These are phyloP conservation scores for Ramularia endophylla DNA, from an alignment of 2,329 filamentous ascomycete species.

Conservation along the genomic window DNA sequence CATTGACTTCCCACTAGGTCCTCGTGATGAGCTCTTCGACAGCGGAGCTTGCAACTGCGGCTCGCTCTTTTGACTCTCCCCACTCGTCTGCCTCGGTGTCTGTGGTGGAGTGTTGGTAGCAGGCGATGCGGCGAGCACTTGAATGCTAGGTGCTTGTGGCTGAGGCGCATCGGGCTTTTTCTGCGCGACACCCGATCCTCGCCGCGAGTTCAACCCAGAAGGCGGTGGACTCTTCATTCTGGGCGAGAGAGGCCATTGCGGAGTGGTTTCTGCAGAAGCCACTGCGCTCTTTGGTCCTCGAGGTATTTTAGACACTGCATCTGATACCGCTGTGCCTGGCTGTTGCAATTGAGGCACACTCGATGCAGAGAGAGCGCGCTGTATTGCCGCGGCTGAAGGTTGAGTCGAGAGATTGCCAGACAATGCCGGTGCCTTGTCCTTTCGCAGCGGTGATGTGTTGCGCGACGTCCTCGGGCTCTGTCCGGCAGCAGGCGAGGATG, in stretches of 20 bases:
- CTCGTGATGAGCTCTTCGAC: constrained; percentile 36
- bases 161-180: constrained; percentile 36
- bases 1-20: constrained; percentile 42
- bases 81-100: constrained; percentile 9
- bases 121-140: constrained; percentile 41
- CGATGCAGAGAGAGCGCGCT: constrained; percentile 62
- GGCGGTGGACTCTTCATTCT: constrained; percentile 69
- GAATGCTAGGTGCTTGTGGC: constrained; percentile 37
- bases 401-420: constrained; percentile 38
- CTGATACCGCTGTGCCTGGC: constrained; percentile 45
- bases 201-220: constrained; percentile 37
- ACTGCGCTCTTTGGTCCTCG: constrained; percentile 54
- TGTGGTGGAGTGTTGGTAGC: constrained; percentile 29
- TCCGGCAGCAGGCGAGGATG: constrained; percentile 31
- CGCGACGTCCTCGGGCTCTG: constrained; percentile 43
- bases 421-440: constrained; percentile 36
- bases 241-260: constrained; percentile 72
- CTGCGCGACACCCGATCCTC: constrained; percentile 32
- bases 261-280: constrained; percentile 43
- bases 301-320: constrained; percentile 56
- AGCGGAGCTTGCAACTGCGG: constrained; percentile 31
- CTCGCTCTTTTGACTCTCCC: constrained; percentile 32
- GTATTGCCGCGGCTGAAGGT: constrained; percentile 56
- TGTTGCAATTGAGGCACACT: constrained; percentile 60
- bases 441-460: constrained; percentile 43